Percentiles rank a stretch among this genome's conserved stretches.
Evolutionary conservation across 768 basidiomycete genomes (phyloP).

Genomic region (Leccinum fibrillosum): DNA sequence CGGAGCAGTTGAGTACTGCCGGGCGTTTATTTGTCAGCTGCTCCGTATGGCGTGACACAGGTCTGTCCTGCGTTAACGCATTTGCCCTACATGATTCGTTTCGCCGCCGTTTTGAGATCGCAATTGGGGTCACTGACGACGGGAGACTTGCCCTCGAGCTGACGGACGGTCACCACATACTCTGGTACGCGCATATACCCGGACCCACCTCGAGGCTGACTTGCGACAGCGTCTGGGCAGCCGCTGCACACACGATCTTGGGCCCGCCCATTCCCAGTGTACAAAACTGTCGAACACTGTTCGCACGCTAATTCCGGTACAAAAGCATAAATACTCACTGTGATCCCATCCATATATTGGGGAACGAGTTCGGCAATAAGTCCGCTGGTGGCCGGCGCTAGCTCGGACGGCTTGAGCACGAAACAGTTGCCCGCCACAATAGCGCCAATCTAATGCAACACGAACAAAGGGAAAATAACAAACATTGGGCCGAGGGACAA

Average conservation of each 20-base stretch:
- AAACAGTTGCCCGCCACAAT: too few relatives aligned
- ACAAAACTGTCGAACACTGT: slow-evolving; percentile 33
- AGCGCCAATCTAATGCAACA: too few relatives aligned
- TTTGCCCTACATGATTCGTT: slow-evolving; percentile 83
- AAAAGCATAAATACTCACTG: slow-evolving; percentile 31
- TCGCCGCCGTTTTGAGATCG: slow-evolving; percentile 63
- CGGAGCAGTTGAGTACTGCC: too few relatives aligned
- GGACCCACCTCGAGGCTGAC: slow-evolving; percentile 50
- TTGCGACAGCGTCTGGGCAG: slow-evolving; percentile 74
- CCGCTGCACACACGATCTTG: slow-evolving; percentile 65
- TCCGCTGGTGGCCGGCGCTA: slow-evolving; percentile 46
- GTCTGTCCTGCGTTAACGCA: slow-evolving; percentile 60
- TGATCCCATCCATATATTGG: slow-evolving; percentile 62
- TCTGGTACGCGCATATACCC: background rate
- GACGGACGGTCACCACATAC: background rate
- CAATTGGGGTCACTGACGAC: slow-evolving; percentile 65
- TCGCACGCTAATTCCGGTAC: background rate
- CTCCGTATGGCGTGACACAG: slow-evolving; percentile 49
- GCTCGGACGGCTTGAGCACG: slow-evolving; percentile 45
- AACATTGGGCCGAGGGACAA: too few relatives aligned
- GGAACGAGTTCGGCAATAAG: slow-evolving; percentile 67
- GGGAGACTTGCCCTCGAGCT: slow-evolving; percentile 75
- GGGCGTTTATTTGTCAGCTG: too few relatives aligned
- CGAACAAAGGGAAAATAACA: too few relatives aligned
- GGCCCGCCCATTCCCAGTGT: slow-evolving; percentile 63